Evolutionary conservation across 192 early-diverging fungal species (phyloP).

Genomic region (Glomus cerebriforme): DNA sequence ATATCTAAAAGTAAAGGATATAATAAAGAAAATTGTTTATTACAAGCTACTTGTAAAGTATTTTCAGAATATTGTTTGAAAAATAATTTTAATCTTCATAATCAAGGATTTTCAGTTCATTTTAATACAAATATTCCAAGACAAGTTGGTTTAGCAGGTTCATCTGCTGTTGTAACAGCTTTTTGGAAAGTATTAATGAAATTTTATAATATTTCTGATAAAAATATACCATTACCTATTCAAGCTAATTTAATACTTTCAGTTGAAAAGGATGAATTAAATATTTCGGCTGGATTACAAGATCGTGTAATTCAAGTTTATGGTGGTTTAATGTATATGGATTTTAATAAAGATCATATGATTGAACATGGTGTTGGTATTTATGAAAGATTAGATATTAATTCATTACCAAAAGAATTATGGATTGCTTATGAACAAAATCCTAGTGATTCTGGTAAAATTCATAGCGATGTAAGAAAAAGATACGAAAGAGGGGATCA

Average conservation of each 20-base stretch:
- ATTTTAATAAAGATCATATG: slow-evolving; percentile 57
- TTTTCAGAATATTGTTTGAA: slow-evolving; percentile 48
- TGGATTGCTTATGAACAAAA: slow-evolving; percentile 55
- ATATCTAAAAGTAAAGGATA: slow-evolving; percentile 54
- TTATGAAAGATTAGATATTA: slow-evolving; percentile 44
- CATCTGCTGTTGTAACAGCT: slow-evolving; percentile 61
- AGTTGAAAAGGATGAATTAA: slow-evolving; percentile 58
- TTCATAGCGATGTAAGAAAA: slow-evolving; percentile 56
- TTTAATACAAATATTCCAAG: slow-evolving; percentile 67
- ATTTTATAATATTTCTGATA: slow-evolving; percentile 39
- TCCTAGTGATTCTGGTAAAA: slow-evolving; percentile 61
- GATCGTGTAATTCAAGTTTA: slow-evolving; percentile 66
- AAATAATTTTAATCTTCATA: slow-evolving; percentile 38
- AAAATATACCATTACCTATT: slow-evolving; percentile 47
- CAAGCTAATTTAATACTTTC: slow-evolving; percentile 57
- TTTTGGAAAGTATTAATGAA: slow-evolving; percentile 51
- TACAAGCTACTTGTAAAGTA: slow-evolving; percentile 57
- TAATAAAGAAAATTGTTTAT: slow-evolving; percentile 49
- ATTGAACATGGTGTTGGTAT: slow-evolving; percentile 48
- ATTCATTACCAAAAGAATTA: slow-evolving; percentile 43
- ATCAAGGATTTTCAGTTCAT: slow-evolving; percentile 52
- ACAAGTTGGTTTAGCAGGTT: slow-evolving; percentile 52
- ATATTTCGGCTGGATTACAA: slow-evolving; percentile 62
- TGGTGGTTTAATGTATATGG: slow-evolving; percentile 66
- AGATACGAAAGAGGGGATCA: slow-evolving; percentile 55